These are phyloP conservation scores for Beta macrorhiza DNA, from an alignment of 179 eudicot species.

Conservation along the genomic window DNA sequence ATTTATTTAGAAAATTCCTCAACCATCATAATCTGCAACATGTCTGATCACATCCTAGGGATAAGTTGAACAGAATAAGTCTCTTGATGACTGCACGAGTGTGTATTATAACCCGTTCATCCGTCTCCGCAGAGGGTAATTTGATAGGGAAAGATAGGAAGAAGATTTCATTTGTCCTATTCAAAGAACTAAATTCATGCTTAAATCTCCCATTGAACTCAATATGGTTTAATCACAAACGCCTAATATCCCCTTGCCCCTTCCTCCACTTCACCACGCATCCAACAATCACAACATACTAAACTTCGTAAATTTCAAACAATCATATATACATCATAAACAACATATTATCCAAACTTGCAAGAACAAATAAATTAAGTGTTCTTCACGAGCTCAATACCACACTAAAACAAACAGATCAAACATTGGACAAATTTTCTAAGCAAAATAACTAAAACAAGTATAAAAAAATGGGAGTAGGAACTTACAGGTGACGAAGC, in stretches of 20 bases:
- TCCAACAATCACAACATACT: background rate
- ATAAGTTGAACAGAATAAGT: background rate
- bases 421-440: background rate
- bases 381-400: background rate
- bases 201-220: background rate
- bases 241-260: background rate
- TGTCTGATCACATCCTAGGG: background rate
- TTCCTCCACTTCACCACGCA: background rate
- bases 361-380: background rate
- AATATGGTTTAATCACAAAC: background rate
- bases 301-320: background rate
- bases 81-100: background rate
- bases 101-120: too few species aligned
- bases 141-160: background rate
- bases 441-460: background rate
- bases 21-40: background rate
- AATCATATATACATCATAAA: background rate
- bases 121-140: too few species aligned
- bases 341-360: background rate
- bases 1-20: background rate
- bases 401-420: constrained; percentile 5
- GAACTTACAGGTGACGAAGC: constrained; percentile 77
- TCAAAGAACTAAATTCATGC: background rate
- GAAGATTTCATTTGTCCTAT: background rate
- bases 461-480: background rate